These are phyloP conservation scores for Cicer pinnatifidum DNA, from an alignment of 306 rosid species.

Conservation along the genomic window DNA sequence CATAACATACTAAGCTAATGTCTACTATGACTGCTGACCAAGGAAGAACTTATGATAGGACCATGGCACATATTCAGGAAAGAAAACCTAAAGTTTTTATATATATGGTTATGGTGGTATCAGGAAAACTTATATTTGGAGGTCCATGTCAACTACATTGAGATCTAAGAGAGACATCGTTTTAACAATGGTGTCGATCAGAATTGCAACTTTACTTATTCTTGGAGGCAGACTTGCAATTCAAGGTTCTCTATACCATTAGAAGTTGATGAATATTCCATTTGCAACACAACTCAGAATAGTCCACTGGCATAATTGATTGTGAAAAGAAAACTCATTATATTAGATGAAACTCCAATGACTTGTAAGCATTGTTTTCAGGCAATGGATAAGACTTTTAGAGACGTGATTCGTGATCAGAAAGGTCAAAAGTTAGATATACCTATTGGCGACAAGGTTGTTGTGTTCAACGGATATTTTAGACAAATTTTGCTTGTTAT, in stretches of 20 bases:
- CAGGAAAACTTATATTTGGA: background rate
- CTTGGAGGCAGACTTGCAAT: background rate
- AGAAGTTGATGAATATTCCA: background rate
- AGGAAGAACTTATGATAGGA: too few relatives aligned
- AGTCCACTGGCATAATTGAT: too few relatives aligned
- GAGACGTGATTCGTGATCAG: too few relatives aligned
- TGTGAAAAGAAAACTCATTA: too few relatives aligned
- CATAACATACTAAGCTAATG: background rate
- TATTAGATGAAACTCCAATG: background rate
- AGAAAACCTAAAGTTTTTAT: background rate
- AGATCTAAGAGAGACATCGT: background rate
- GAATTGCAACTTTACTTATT: background rate
- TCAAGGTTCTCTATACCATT: background rate
- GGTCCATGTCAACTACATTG: background rate
- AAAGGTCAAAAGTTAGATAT: background rate
- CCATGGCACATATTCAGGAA: too few relatives aligned
- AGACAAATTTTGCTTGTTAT: background rate
- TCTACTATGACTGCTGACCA: background rate
- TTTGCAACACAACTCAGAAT: background rate
- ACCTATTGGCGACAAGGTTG: too few relatives aligned
- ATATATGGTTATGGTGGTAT: background rate
- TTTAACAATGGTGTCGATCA: background rate
- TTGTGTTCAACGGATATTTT: too few relatives aligned
- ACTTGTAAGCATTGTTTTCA: background rate
- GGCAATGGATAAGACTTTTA: background rate